Conservation (phyloP, 2,329 filamentous ascomycete species). For the Cladosporium sp. region DNA sequence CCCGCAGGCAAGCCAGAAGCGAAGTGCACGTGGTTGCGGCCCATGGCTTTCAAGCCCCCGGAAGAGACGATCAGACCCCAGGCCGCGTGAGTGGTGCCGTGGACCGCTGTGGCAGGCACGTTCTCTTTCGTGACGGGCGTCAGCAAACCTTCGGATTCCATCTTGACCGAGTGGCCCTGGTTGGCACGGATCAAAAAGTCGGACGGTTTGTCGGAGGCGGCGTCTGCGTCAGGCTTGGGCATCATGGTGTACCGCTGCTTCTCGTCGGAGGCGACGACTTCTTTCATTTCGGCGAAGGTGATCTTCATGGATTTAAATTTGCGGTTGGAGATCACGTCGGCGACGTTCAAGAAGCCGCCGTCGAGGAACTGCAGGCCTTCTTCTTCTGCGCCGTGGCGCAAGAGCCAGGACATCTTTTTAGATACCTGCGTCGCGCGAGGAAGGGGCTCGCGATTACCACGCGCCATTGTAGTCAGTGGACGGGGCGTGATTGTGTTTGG, state of each 20-base stretch:
- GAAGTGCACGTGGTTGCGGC: conserved; percentile 83
- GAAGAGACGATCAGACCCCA: conserved; percentile 69
- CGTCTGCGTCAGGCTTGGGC: conserved; percentile 35
- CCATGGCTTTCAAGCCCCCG: conserved; percentile 77
- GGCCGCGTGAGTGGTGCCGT: conserved; percentile 80
- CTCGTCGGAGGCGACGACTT: conserved; percentile 66
- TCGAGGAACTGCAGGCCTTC: conserved; percentile 54
- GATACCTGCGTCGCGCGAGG: conserved; percentile 27
- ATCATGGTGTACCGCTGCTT: conserved; percentile 88
- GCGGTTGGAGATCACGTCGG: conserved; percentile 52
- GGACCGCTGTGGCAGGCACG: conserved; percentile 53
- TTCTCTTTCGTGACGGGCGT: conserved; percentile 54
- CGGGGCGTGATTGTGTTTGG: too few relatives aligned
- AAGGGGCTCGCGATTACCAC: neutral
- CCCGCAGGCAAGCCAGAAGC: conserved; percentile 61
- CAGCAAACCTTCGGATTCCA: conserved; percentile 65
- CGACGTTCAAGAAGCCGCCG: conserved; percentile 55
- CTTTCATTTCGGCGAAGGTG: conserved; percentile 67
- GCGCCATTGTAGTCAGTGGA: neutral
- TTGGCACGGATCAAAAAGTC: conserved; percentile 89
- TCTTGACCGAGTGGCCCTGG: conserved; percentile 82
- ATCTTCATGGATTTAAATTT: conserved; percentile 62
- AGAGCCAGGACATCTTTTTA: conserved; percentile 39
- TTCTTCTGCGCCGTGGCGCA: conserved; percentile 56
- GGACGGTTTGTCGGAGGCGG: conserved; percentile 42